Conservation (phyloP, 1,284 basidiomycete genomes). For the Puccinia horiana region DNA sequence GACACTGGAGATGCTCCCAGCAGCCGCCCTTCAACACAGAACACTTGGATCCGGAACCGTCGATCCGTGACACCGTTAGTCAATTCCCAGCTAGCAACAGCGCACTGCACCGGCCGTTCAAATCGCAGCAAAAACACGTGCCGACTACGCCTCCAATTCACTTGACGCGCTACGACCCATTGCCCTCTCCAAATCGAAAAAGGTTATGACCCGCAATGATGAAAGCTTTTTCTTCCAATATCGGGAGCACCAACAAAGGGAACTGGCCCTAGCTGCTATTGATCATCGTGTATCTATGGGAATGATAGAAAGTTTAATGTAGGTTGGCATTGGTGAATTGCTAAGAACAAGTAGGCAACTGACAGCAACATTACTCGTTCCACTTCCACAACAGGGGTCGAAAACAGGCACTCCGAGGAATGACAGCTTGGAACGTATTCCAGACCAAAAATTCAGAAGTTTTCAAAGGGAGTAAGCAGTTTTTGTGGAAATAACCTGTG, state of each 20-base stretch:
- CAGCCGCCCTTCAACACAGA: neutral
- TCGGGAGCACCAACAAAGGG: neutral
- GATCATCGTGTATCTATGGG: neutral
- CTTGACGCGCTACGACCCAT: neutral
- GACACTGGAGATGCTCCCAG: too few relatives aligned
- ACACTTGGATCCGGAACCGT: neutral
- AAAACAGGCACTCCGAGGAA: neutral
- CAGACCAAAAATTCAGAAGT: neutral
- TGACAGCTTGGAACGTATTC: neutral
- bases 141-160: neutral
- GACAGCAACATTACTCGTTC: neutral
- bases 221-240: slow-evolving; percentile 1
- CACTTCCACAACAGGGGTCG: neutral
- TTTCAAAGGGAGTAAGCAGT: neutral
- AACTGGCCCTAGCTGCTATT: neutral
- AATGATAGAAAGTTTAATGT: slow-evolving; percentile 7
- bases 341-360: neutral
- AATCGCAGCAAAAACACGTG: neutral
- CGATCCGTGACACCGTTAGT: neutral
- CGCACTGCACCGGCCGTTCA: neutral
- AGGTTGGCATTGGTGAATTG: too few relatives aligned
- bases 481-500: neutral
- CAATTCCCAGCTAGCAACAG: neutral
- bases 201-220: neutral
- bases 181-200: slow-evolving; percentile 6